Conservation (phyloP, 768 basidiomycete genomes). For the Podaxis sp. region DNA sequence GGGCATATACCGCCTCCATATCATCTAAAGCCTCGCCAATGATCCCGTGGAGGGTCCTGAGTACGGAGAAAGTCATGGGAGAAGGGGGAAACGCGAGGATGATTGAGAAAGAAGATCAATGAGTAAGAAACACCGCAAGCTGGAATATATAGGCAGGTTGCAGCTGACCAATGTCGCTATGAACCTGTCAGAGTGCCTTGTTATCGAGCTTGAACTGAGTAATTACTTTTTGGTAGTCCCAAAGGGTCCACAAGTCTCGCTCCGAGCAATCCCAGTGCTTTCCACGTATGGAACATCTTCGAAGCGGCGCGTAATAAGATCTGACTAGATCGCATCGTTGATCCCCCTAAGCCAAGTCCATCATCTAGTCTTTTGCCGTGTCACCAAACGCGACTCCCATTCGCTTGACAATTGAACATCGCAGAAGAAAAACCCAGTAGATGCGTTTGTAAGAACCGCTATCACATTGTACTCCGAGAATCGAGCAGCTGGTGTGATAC, state of each 20-base stretch:
- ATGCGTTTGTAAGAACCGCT: background rate
- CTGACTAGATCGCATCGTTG: slow-evolving; percentile 1
- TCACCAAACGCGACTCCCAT: slow-evolving; percentile 4
- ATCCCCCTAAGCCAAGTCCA: background rate
- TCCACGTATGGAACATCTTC: background rate
- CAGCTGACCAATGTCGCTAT: slow-evolving; percentile 12
- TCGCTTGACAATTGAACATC: background rate
- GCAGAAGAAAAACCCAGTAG: background rate
- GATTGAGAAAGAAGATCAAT: slow-evolving; percentile 2
- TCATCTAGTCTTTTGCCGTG: slow-evolving; percentile 4
- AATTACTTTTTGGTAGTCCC: background rate
- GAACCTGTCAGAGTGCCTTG: slow-evolving; percentile 9
- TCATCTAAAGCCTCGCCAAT: slow-evolving; percentile 69
- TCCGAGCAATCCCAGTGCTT: background rate
- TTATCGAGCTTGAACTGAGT: background rate
- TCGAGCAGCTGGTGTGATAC: background rate
- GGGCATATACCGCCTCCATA: slow-evolving; percentile 57
- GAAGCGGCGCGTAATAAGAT: background rate
- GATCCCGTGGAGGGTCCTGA: slow-evolving; percentile 63
- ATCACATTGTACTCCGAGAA: background rate
- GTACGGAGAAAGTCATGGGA: slow-evolving; percentile 58
- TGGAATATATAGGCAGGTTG: slow-evolving; percentile 5
- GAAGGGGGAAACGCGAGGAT: background rate
- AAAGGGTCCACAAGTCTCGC: background rate
- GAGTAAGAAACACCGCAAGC: slow-evolving; percentile 3